A percentile compares a stretch with the other conserved stretches of the same genome.
These are phyloP conservation scores for Mediolabrus comicus DNA, from an alignment of 108 stramenopile genomes.

Conservation along the genomic window DNA sequence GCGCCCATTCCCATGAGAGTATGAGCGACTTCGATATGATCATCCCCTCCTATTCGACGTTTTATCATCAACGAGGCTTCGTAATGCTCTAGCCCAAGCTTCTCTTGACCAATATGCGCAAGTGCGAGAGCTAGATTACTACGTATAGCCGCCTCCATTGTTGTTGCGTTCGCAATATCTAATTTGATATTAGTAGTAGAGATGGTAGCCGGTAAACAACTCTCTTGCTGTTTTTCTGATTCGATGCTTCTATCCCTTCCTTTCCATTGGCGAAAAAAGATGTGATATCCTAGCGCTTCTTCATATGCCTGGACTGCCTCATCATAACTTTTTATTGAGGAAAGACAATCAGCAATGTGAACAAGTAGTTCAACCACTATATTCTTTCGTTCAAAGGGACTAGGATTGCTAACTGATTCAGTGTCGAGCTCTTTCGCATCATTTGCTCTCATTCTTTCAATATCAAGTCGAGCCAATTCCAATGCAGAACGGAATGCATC, in stretches of 20 bases:
- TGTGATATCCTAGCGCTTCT: conserved; percentile 23
- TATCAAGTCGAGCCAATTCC: conserved; percentile 23
- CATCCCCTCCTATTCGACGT: conserved; percentile 32
- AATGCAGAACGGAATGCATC: conserved; percentile 14
- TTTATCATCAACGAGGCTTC: conserved; percentile 31
- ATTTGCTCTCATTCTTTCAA: conserved; percentile 11
- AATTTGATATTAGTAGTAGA: conserved; percentile 6
- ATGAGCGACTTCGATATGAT: conserved; percentile 34
- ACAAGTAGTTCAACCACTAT: conserved; percentile 29
- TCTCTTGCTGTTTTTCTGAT: background rate
- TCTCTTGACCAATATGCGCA: conserved; percentile 22
- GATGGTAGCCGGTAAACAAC: conserved; percentile 4
- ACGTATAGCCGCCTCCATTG: conserved; percentile 37
- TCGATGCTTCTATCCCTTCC: background rate
- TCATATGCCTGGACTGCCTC: conserved; percentile 34
- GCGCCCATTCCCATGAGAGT: conserved; percentile 46
- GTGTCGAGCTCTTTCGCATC: background rate
- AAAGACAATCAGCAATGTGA: conserved; percentile 22
- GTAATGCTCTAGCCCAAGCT: conserved; percentile 37
- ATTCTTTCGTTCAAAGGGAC: conserved; percentile 21
- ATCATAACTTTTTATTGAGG: conserved; percentile 20
- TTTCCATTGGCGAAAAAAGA: conserved; percentile 21
- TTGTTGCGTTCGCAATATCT: conserved; percentile 27
- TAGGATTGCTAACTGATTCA: background rate
- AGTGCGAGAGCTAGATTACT: conserved; percentile 24